Conservation (phyloP, 2,329 filamentous ascomycete genomes). For the Sarocladiaceae sp. region DNA sequence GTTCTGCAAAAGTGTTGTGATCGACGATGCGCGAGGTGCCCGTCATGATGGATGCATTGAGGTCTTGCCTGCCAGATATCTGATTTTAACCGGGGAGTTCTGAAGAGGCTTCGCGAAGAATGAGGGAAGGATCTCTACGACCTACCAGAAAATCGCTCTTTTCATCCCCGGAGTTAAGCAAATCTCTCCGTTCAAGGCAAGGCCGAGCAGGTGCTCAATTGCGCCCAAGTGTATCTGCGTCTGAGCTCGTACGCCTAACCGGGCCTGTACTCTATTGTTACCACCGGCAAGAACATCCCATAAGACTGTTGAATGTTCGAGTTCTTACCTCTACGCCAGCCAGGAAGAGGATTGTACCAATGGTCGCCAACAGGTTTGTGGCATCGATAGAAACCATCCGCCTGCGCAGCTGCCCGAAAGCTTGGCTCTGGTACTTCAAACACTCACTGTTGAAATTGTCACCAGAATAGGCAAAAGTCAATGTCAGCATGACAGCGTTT, state of each 20-base stretch:
- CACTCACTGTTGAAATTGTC: conserved; percentile 23
- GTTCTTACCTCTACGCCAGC: conserved; percentile 33
- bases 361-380: conserved; percentile 27
- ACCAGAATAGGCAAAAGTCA: conserved; percentile 14
- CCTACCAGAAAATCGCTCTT: conserved; percentile 38
- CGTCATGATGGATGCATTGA: conserved; percentile 32
- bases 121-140: too few relatives aligned
- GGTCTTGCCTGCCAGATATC: conserved; percentile 29
- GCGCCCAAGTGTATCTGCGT: conserved; percentile 37
- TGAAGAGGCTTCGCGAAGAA: conserved; percentile 4
- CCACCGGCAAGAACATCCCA: background rate
- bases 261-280: conserved; percentile 23
- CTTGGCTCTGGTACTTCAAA: conserved; percentile 28
- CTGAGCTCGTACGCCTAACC: conserved; percentile 25
- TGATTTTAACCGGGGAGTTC: conserved; percentile 2
- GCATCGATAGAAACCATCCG: conserved; percentile 22
- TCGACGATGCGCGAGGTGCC: conserved; percentile 31
- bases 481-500: conserved; percentile 32
- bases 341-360: conserved; percentile 35
- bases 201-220: conserved; percentile 26
- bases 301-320: background rate
- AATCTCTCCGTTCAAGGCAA: conserved; percentile 22
- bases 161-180: conserved; percentile 32
- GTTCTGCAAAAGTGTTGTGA: conserved; percentile 34
- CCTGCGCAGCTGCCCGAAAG: conserved; percentile 25